A percentile compares a stretch with the other conserved stretches of the same genome.
Conservation (phyloP, 805 yeast genomes). For the Teunomyces funiuensis region DNA sequence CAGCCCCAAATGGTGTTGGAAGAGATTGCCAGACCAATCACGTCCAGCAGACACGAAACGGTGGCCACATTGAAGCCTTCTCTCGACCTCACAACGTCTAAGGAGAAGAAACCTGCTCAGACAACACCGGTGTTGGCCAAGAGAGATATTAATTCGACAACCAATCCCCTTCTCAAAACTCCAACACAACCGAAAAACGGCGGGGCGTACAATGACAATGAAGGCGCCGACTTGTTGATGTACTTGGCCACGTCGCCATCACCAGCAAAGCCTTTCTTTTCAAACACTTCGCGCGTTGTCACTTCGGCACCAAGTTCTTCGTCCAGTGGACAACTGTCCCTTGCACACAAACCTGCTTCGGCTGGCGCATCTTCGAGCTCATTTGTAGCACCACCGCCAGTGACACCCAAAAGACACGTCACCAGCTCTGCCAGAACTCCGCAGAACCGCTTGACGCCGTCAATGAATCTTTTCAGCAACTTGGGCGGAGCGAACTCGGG, state of each 20-base stretch:
- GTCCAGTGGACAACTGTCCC: conserved; percentile 15
- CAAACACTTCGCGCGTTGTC: conserved; percentile 31
- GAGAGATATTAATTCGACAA: conserved; percentile 10
- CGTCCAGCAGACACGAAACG: conserved; percentile 21
- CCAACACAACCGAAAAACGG: conserved; percentile 32
- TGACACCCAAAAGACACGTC: conserved; percentile 41
- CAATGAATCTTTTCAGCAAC: conserved; percentile 30
- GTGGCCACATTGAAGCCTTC: conserved; percentile 13
- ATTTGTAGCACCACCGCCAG: conserved; percentile 43
- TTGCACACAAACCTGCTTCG: conserved; percentile 10
- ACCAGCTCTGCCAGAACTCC: conserved; percentile 32
- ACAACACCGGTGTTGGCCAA: conserved; percentile 16
- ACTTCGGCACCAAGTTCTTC: conserved; percentile 21
- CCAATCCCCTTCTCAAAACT: conserved; percentile 22
- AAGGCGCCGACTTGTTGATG: conserved; percentile 81
- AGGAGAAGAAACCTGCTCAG: conserved; percentile 6
- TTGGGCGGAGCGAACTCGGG: conserved; percentile 24
- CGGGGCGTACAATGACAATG: conserved; percentile 41
- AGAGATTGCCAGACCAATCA: conserved; percentile 25
- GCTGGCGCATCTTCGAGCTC: conserved; percentile 24
- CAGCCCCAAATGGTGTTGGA: conserved; percentile 30
- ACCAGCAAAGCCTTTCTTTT: conserved; percentile 46
- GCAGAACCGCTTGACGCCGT: conserved; percentile 42
- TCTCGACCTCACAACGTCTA: conserved; percentile 10
- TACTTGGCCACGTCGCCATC: conserved; percentile 84